phyloP scores from a whole-genome alignment of 1,284 basidiomycete genomes.

The Cryptococcus deneoformans region DNA sequence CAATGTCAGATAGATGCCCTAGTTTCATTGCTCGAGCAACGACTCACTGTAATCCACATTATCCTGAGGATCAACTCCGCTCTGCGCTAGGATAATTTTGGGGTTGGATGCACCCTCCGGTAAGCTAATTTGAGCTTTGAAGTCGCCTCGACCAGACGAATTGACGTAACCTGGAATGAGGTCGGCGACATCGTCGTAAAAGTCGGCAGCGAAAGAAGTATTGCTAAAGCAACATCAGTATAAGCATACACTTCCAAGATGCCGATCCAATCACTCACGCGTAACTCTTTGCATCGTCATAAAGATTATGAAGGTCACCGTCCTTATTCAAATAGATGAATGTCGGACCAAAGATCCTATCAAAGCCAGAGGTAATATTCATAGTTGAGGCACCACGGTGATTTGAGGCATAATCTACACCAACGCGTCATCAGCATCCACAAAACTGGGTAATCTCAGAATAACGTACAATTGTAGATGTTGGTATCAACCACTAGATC shows the following conservation, averaged over 20 bases:
- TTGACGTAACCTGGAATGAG: slow-evolving; percentile 27
- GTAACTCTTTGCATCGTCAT: too few species aligned
- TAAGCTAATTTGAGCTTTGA: slow-evolving; percentile 19
- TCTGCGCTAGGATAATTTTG: slow-evolving; percentile 2
- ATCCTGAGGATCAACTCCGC: not conserved
- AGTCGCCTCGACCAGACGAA: slow-evolving; percentile 22
- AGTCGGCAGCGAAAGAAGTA: slow-evolving; percentile 23
- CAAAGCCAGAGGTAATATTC: slow-evolving; percentile 37
- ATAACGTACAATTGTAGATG: not conserved
- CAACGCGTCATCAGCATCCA: not conserved
- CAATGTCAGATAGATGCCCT: too few species aligned
- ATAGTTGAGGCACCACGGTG: slow-evolving; percentile 31
- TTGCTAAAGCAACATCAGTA: not conserved
- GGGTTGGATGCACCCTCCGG: slow-evolving; percentile 25
- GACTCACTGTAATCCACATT: not conserved
- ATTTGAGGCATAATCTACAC: slow-evolving; percentile 21
- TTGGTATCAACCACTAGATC: slow-evolving; percentile 20
- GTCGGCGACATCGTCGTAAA: slow-evolving; percentile 33
- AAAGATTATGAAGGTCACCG: not conserved
- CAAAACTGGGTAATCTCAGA: not conserved
- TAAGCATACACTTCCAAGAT: too few species aligned
- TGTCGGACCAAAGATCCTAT: slow-evolving; percentile 35
- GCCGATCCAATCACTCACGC: not conserved
- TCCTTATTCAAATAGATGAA: slow-evolving; percentile 16
- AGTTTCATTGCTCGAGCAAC: too few species aligned